These are phyloP conservation scores for Microdochium nivale DNA, from an alignment of 2,329 filamentous ascomycete genomes.

Conservation along the genomic window DNA sequence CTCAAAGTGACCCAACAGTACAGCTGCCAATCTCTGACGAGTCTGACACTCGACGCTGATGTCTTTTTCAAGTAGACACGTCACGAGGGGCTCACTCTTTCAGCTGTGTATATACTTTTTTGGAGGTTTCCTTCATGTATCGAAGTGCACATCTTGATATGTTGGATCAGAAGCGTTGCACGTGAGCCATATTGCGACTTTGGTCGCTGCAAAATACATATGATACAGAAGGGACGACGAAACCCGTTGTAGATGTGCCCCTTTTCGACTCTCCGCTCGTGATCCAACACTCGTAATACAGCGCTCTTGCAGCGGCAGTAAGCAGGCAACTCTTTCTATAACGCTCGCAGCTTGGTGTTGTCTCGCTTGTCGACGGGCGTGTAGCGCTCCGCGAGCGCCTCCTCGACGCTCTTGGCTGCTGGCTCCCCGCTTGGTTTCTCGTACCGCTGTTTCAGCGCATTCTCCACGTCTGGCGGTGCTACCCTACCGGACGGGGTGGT, in stretches of 20 bases:
- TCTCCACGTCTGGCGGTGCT: slow-evolving; percentile 30
- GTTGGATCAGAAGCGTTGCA: background rate
- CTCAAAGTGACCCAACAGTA: too few species aligned
- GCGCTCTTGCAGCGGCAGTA: background rate
- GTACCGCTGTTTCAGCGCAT: slow-evolving; percentile 43
- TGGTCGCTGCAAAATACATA: background rate
- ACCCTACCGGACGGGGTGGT: slow-evolving; percentile 7
- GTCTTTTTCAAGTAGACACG: too few species aligned
- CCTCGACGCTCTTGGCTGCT: slow-evolving; percentile 39
- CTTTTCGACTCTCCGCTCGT: background rate
- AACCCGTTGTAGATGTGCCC: background rate
- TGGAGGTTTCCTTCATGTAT: too few species aligned
- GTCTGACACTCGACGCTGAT: too few species aligned
- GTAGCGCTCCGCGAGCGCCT: slow-evolving; percentile 48
- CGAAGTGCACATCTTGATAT: too few species aligned
- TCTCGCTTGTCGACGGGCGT: slow-evolving; percentile 29
- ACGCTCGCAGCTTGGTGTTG: slow-evolving; percentile 23
- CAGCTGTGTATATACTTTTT: too few species aligned
- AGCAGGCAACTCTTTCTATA: slow-evolving; percentile 8
- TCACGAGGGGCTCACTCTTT: too few species aligned
- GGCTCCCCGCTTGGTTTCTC: slow-evolving; percentile 26
- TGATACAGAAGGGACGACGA: background rate
- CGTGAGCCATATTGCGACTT: background rate
- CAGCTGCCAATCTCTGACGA: too few species aligned
- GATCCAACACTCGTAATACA: background rate